phyloP scores from a whole-genome alignment of 306 rosid species.

The Citrullus mucosospermus region DNA sequence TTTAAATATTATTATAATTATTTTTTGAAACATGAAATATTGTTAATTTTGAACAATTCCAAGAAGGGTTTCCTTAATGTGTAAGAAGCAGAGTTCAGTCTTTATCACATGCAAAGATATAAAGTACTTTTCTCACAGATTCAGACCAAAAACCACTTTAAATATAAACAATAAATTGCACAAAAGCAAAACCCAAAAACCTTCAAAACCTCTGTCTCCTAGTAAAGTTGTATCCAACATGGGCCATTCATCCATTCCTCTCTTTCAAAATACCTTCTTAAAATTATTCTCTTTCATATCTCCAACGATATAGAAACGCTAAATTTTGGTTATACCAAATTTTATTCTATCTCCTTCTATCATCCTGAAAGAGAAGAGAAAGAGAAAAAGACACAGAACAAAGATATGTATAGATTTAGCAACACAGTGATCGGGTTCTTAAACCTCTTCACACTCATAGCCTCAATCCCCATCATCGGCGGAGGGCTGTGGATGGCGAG shows the following conservation, averaged over 20 bases:
- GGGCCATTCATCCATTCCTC: not conserved
- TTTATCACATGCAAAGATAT: not conserved
- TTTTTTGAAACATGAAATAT: too few relatives aligned
- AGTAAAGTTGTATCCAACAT: not conserved
- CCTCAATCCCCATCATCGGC: conserved; percentile 89
- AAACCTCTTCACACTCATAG: conserved; percentile 73
- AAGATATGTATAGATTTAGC: conserved; percentile 49
- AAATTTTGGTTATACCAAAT: too few relatives aligned
- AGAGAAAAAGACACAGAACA: not conserved
- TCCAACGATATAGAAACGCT: not conserved
- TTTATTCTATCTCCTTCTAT: too few relatives aligned
- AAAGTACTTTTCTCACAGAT: not conserved
- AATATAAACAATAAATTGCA: not conserved
- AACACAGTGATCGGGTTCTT: conserved; percentile 91
- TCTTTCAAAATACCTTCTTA: not conserved
- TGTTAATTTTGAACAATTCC: not conserved
- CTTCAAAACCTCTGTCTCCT: not conserved
- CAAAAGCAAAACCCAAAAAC: conserved; percentile 2
- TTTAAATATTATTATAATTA: too few relatives aligned
- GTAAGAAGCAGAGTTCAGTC: conserved; percentile 20
- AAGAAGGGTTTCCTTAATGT: conserved; percentile 31
- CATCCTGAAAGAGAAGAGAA: not conserved
- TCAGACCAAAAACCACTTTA: not conserved
- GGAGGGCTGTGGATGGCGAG: conserved; percentile 89
- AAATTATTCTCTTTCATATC: not conserved